phyloP scores from a whole-genome alignment of 495 filamentous ascomycete species.

The Venustampulla echinocandica region DNA sequence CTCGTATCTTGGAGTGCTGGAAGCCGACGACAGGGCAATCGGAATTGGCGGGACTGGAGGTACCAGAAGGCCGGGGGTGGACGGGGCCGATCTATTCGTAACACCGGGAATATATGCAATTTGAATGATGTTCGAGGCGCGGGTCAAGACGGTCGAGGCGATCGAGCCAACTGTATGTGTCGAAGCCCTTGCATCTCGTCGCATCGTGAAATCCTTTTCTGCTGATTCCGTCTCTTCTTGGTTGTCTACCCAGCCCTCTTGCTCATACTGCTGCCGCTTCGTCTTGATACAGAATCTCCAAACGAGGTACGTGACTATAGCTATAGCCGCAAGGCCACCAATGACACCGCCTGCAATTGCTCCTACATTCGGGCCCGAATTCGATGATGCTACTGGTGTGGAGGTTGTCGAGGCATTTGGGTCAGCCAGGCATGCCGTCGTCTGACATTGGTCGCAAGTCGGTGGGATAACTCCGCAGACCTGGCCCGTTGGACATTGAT shows the following conservation, averaged over 20 bases:
- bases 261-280: conserved; percentile 54
- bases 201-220: conserved; percentile 50
- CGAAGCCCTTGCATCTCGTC: conserved; percentile 59
- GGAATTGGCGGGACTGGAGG: conserved; percentile 92
- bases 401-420: conserved; percentile 26
- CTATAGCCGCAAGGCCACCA: conserved; percentile 62
- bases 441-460: conserved; percentile 50
- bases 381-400: conserved; percentile 16
- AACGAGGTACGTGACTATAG: conserved; percentile 63
- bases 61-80: conserved; percentile 73
- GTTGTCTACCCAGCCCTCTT: conserved; percentile 39
- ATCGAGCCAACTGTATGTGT: conserved; percentile 87
- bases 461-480: conserved; percentile 48
- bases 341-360: conserved; percentile 82
- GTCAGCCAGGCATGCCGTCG: conserved; percentile 49
- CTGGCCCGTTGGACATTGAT: conserved; percentile 34
- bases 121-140: conserved; percentile 97
- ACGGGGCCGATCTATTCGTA: conserved; percentile 79
- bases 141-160: conserved; percentile 88
- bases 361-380: conserved; percentile 54
- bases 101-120: conserved; percentile 98
- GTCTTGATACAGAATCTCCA: conserved; percentile 84
- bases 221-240: conserved; percentile 28
- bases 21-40: conserved; percentile 46
- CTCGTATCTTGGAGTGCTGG: conserved; percentile 49